phyloP scores from a whole-genome alignment of 495 filamentous ascomycete species.

The Tuber melanosporum region DNA sequence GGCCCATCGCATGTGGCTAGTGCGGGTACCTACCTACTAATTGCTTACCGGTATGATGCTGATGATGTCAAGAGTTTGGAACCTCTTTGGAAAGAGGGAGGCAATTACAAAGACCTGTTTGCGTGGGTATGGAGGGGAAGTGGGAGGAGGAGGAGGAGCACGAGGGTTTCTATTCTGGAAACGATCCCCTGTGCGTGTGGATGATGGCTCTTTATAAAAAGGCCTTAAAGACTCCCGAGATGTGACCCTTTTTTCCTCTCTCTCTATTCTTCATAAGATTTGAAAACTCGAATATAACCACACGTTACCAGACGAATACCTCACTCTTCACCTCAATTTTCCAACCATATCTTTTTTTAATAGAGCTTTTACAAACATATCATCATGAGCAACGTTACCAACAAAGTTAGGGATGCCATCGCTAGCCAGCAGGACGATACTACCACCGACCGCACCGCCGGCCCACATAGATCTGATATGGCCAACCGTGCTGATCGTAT shows the following conservation, averaged over 20 bases:
- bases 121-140: neutral
- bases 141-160: neutral
- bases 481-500: constrained; percentile 43
- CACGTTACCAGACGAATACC: neutral
- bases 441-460: constrained; percentile 37
- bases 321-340: neutral
- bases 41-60: neutral
- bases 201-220: neutral
- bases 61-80: neutral
- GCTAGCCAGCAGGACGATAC: constrained; percentile 22
- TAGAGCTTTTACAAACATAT: neutral
- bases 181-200: neutral
- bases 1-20: neutral
- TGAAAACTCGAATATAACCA: neutral
- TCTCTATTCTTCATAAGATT: neutral
- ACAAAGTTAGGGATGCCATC: constrained; percentile 70
- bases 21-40: neutral
- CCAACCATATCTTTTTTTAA: neutral
- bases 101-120: neutral
- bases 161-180: neutral
- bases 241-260: neutral
- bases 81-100: neutral
- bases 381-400: constrained; percentile 48
- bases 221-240: neutral
- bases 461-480: constrained; percentile 51